Evolutionary conservation across 192 early-diverging fungal species (phyloP), one percentile per base, ranked within the genome.

Genomic region (Linnemannia exigua): DNA sequence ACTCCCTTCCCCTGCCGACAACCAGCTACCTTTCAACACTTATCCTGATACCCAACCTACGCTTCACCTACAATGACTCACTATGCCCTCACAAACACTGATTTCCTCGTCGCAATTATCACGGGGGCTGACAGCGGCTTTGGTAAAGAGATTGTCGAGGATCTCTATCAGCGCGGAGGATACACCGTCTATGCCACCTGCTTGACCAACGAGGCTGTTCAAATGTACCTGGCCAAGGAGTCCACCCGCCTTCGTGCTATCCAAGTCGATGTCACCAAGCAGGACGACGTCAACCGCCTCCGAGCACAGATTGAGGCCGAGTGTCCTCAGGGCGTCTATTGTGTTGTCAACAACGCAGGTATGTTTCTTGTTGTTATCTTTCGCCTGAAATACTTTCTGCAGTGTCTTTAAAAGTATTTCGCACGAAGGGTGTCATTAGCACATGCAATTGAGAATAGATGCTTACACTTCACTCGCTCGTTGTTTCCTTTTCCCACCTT

Each of bases 311-410:
- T 86, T 47, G 83, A 86, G 58, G 83, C 46, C 1, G 83, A 86
- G n/a, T 86, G 83, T 22, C 83, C 83, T 7, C 83, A 86, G 44
- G 83, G 83, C n/a, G 78, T 86, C 58, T 86, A 79, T 38, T 79
- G 77, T 75, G 67, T 86, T 58, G 33, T 86, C n/a, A 86, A 86
- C 74, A 86, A 86, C 37, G 83, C 83, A 17, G 83, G 83, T 86
- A 86, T 33, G 70, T 67, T 33, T 17, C 5, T 38, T 22, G 35
- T 33, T 67, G 31, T 46, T 38, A 4, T 25, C 12, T 44, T 70
- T 46, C 22, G 20, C 36, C 7, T 6, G n/a, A n/a, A n/a, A n/a
- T 47, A 48, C 15, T 46, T n/a, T 31, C 6, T 7, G 5, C 5
- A 36, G 11, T 17, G 11, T 1, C 31, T 38, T 69, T 19, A 41